Evolutionary conservation across 1,284 basidiomycete species (phyloP), one percentile per base, ranked within the genome.

Genomic region (Apiotrichum sp.): DNA sequence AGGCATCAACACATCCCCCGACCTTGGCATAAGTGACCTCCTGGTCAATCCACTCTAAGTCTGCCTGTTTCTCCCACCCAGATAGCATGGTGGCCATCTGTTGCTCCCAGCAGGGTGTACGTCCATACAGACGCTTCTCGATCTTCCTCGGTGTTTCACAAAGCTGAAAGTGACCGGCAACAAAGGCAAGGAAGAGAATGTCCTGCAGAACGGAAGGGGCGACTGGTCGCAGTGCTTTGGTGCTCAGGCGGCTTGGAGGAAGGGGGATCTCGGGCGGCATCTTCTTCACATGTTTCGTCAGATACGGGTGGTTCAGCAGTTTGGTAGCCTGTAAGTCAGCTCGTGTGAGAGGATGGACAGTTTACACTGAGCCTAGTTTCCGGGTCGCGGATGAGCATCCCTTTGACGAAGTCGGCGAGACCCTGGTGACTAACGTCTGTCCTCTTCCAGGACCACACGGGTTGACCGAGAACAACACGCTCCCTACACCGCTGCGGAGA

Each of bases 101-200:
- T 55, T 74, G 70, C 57, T 73, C 67, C 75, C 74, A 77, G 54
- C 66, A 62, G 3, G 64, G 63, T n/a, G 61, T 58, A 6, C 57
- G 50, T 0, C 62, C 57, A 4, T 58, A 32, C n/a, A 76, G 58
- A 10, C 55, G 60, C 11, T 61, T 47, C 35, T 59, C 50, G 44
- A 76, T 61, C 14, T 55, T 55, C 6, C 55, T 50, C 2, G 59
- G 48, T 6, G 64, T 67, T 50, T 73, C 62, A 47, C 70, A 72
- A 3, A 74, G 63, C 11, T 45, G 46, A 53, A 72, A 70, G 16
- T 69, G 57, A 6, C 58, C 47, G 6, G 62, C 52, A 4, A 69
- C 50, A 56, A 65, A 70, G 1, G 69, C 61, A 2, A 77, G 59
- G 56, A 75, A 75, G 52, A 61, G 65, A n/a, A 77, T 33, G 43